Conservation (phyloP, 164 flowering plant species). For the Nymphaea colorata region DNA sequence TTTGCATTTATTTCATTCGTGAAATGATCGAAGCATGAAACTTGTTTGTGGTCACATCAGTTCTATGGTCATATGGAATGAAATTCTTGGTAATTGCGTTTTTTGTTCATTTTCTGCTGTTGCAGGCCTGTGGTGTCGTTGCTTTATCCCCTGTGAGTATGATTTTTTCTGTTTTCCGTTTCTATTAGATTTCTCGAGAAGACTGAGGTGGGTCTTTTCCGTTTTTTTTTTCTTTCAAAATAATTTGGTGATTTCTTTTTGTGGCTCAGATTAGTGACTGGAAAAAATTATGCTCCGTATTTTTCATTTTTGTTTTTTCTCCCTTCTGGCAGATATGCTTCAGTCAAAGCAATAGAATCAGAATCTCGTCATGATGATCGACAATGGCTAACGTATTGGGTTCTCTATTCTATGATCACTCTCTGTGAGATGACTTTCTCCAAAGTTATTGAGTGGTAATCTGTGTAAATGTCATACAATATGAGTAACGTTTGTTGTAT, state of each 20-base stretch:
- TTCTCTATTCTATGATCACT: slow-evolving; percentile 70
- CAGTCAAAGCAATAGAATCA: slow-evolving; percentile 76
- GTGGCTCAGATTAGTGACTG: neutral
- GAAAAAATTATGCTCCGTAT: neutral
- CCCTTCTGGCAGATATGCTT: slow-evolving; percentile 50
- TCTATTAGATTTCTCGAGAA: neutral
- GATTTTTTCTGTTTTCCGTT: neutral
- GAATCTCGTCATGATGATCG: slow-evolving; percentile 60
- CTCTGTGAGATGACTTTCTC: slow-evolving; percentile 78
- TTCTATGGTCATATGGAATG: neutral
- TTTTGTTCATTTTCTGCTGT: slow-evolving; percentile 9
- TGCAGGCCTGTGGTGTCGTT: slow-evolving; percentile 82
- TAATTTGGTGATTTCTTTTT: neutral
- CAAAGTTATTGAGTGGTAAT: slow-evolving; percentile 65
- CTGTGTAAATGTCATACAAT: neutral
- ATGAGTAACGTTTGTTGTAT: neutral
- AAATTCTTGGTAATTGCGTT: neutral
- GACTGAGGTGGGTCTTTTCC: neutral
- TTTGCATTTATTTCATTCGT: neutral
- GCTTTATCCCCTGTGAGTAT: slow-evolving; percentile 81
- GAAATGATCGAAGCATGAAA: neutral
- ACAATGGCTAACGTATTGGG: slow-evolving; percentile 93
- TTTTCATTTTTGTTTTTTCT: no score
- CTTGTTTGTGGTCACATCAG: neutral
- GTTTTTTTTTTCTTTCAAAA: neutral